A percentile compares a stretch with the other conserved stretches of the same genome.
Conservation (phyloP, 257 asterid genomes). For the Solanum sitiens region DNA sequence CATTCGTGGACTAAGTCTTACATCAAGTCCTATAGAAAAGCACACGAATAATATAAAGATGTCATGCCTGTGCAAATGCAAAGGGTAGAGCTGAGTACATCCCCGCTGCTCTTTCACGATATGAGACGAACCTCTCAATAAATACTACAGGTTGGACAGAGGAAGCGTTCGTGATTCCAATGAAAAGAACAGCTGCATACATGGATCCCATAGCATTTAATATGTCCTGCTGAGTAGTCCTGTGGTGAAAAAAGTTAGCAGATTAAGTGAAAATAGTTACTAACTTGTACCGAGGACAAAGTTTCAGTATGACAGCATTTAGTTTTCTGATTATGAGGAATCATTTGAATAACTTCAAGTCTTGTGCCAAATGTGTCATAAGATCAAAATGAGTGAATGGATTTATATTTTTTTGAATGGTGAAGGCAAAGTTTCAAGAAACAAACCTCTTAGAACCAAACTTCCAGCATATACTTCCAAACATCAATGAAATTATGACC, state of each 20-base stretch:
- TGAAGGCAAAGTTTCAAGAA: slow-evolving; percentile 1
- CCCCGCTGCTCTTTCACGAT: slow-evolving; percentile 90
- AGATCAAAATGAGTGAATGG: neutral
- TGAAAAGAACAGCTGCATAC: slow-evolving; percentile 82
- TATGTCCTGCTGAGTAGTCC: slow-evolving; percentile 71
- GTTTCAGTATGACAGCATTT: neutral
- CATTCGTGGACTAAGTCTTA: neutral
- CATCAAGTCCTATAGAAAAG: neutral
- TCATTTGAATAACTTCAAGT: neutral
- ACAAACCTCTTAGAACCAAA: slow-evolving; percentile 74
- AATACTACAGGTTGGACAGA: slow-evolving; percentile 80
- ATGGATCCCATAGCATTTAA: slow-evolving; percentile 95
- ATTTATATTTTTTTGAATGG: neutral
- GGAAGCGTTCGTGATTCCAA: slow-evolving; percentile 75
- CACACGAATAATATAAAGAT: neutral
- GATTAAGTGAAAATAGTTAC: neutral
- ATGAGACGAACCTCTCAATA: slow-evolving; percentile 68
- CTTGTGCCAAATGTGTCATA: neutral
- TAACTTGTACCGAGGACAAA: neutral
- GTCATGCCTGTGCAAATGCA: slow-evolving; percentile 75
- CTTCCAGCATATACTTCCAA: slow-evolving; percentile 89
- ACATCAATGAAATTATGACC: slow-evolving; percentile 65
- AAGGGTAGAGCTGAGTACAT: slow-evolving; percentile 91
- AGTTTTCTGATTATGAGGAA: neutral
- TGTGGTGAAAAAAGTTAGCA: slow-evolving; percentile 10